phyloP scores from a whole-genome alignment of 225 moss, liverwort and hornwort genomes.

The Takakia lepidozioides region DNA sequence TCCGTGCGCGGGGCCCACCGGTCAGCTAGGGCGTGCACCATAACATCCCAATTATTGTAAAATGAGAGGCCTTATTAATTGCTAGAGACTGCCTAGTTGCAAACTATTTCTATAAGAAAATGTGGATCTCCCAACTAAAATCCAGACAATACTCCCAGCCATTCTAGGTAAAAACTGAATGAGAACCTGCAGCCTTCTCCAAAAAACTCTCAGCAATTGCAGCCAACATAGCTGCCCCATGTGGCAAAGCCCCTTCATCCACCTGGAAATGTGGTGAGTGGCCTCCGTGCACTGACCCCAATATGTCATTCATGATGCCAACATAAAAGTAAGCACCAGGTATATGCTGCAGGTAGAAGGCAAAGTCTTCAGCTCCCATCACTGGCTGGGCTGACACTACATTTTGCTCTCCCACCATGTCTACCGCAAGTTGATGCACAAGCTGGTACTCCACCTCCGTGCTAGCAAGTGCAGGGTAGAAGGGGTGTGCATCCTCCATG shows the following conservation, averaged over 20 bases:
- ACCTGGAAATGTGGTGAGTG: constrained; percentile 51
- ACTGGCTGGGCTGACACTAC: constrained; percentile 34
- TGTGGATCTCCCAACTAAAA: too few species aligned
- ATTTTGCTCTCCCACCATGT: constrained; percentile 48
- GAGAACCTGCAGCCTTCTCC: constrained; percentile 6
- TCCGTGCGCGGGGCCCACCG: too few species aligned
- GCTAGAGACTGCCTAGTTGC: too few species aligned
- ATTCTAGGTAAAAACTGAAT: too few species aligned
- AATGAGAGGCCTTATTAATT: too few species aligned
- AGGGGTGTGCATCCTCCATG: constrained; percentile 38
- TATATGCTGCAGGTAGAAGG: constrained; percentile 67
- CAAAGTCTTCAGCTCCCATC: constrained; percentile 82
- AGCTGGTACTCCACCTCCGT: constrained; percentile 57
- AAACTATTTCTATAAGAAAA: too few species aligned
- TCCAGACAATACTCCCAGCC: too few species aligned
- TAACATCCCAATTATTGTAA: too few species aligned
- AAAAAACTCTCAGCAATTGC: constrained; percentile 66
- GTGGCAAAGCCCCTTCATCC: constrained; percentile 52
- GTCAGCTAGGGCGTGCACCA: too few species aligned
- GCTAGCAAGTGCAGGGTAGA: constrained; percentile 47
- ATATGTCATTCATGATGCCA: constrained; percentile 51
- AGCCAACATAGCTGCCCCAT: constrained; percentile 63
- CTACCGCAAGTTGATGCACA: constrained; percentile 41
- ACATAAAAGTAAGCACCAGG: constrained; percentile 68
- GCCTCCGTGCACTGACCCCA: constrained; percentile 9